Percentiles rank a stretch among this genome's conserved stretches.
Evolutionary conservation across 331 rosid species (phyloP).

Genomic region (Phaseolus coccineus): DNA sequence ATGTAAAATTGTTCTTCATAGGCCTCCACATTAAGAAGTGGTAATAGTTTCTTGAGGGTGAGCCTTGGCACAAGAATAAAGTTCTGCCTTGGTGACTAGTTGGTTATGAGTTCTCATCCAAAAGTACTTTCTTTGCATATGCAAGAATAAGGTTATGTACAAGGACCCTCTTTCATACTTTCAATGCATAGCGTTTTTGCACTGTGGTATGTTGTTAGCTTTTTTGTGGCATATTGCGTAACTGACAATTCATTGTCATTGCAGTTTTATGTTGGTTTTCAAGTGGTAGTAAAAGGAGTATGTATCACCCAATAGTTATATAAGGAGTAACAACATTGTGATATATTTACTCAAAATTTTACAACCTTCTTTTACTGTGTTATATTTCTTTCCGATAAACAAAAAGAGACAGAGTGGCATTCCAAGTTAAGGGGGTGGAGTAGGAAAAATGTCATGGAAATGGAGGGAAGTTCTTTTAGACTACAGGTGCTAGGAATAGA

Average conservation of each 20-base stretch:
- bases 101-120: too few species aligned
- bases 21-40: background rate
- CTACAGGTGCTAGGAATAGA: background rate
- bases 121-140: too few species aligned
- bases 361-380: background rate
- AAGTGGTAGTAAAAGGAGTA: background rate
- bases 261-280: slow-evolving; percentile 23
- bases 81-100: too few species aligned
- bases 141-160: too few species aligned
- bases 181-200: background rate
- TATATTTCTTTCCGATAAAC: background rate
- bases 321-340: background rate
- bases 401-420: background rate
- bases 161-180: too few species aligned
- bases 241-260: background rate
- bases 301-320: background rate
- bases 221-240: background rate
- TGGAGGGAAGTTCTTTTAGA: background rate
- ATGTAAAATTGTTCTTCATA: slow-evolving; percentile 14
- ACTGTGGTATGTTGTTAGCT: too few species aligned
- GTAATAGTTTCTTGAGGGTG: background rate
- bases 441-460: background rate
- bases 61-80: too few species aligned
- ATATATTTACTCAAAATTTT: background rate
- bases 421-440: background rate